Evolutionary conservation across 352 stramenopile species (phyloP), one percentile per base, ranked within the genome.

Genomic region (Phytophthora cryptogea): DNA sequence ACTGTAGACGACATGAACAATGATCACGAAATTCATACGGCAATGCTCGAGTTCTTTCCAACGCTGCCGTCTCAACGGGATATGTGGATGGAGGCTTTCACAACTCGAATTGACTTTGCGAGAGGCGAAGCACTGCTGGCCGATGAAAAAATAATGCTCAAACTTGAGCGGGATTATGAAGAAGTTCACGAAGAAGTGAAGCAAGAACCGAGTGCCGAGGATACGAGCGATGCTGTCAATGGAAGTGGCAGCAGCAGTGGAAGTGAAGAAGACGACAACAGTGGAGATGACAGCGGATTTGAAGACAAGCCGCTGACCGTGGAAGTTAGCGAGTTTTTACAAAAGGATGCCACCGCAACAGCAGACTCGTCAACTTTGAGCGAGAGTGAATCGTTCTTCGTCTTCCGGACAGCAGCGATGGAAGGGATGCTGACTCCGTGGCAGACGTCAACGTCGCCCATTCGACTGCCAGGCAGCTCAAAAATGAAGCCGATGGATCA

Each of bases 111-210:
- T 9, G 67, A 83, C 17, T 63, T 80, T 14, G 48, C 53, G 2
- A 83, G 85, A 58, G 78, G 81, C 9, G 76, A 89, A 56, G 70
- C 76, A 31, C 68, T 89, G 0, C 58, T 89, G 0, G 55, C 44
- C 0, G 78, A 89, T 39, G 80, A 90, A 13, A 83, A 80, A 45
- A 43, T 72, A 10, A 68, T 90, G 8, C 26, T 88, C 8, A 65
- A 36, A 5, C 63, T 90, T 2, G 78, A 88, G 37, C 13, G 41
- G 40, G 37, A 65, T 13, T 44, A 44, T 27, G 43, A 58, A 49
- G 50, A 65, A 40, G 23, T 28, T 5, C 17, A 50, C 5, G 16
- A 66, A 44, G 8, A 64, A 9, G 17, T 54, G 26, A 70, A 42
- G n/a, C 9, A 43, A 6, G 46, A 62, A 10, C 39, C 39, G 16